Evolutionary conservation across 176 grass and related monocot species (phyloP), one percentile per base, ranked within the genome.

Genomic region (Calamus simplicifolius): DNA sequence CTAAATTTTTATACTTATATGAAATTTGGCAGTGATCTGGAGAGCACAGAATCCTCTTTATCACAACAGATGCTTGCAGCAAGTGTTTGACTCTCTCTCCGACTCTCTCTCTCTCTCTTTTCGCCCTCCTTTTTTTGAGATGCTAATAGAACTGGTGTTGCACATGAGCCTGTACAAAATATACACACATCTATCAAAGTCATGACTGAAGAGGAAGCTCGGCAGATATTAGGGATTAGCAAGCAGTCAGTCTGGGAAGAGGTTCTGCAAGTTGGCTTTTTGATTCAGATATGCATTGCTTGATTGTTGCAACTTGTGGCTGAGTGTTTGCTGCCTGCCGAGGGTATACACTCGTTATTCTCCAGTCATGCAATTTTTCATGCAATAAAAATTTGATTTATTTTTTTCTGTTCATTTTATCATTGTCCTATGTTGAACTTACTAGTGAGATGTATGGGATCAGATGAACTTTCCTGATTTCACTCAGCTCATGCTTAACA

Each of bases 141-240:
- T 68, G 93, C 87, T 7, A 88, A 88, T 54, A 85, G 73, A 80
- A 85, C 75, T 69, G 93, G 93, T 67, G 84, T 73, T 78, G 87
- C 87, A 43, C 78, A 97, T 48, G 87, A 97, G 85, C 61, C 79
- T 52, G 77, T 97, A 52, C 61, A 76, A 27, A 89, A 85, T 69
- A 88, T 97, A 67, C 79, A 66, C 65, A 85, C 78, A 69, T 75
- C 50, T 56, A 85, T 69, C 67, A 91, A 91, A 70, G 54, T 55
- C 25, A 90, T 91, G 78, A 85, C 81, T 0, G 93, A 97, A 63
- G 84, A 97, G 77, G 93, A 97, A 77, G 93, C 93, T 48, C 73
- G 87, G 23, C 75, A 80, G 57, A 78, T 97, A 72, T 71, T 97
- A 10, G 87, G 93, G 50, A 82, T 88, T 55, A 63, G 63, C 10